Percentiles rank a stretch among this genome's conserved stretches.
Conservation (phyloP, 805 yeast species). For the Saccharomyces paradoxus region DNA sequence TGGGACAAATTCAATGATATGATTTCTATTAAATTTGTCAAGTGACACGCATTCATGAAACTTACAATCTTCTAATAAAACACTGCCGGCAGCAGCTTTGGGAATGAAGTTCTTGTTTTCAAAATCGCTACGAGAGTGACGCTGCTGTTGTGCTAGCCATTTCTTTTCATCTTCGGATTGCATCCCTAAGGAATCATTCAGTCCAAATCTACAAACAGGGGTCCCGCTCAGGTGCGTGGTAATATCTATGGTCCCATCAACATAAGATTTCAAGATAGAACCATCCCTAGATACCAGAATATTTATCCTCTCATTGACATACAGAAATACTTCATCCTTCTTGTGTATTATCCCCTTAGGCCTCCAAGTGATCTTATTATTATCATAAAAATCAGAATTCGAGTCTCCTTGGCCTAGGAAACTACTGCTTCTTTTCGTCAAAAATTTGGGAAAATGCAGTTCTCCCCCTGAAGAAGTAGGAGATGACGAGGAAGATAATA, state of each 20-base stretch:
- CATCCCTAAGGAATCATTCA: slow-evolving; percentile 44
- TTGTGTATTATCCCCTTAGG: slow-evolving; percentile 62
- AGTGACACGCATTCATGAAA: slow-evolving; percentile 83
- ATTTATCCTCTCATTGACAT: slow-evolving; percentile 67
- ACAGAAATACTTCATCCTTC: slow-evolving; percentile 70
- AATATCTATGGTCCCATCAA: slow-evolving; percentile 68
- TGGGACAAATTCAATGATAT: slow-evolving; percentile 65
- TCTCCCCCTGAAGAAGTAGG: neutral
- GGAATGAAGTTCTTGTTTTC: slow-evolving; percentile 26
- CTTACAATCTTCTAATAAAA: slow-evolving; percentile 64
- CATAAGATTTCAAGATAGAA: slow-evolving; percentile 55
- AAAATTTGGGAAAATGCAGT: slow-evolving; percentile 12
- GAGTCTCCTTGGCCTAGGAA: slow-evolving; percentile 12
- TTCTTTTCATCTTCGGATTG: slow-evolving; percentile 4
- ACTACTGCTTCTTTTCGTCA: slow-evolving; percentile 11
- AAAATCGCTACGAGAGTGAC: slow-evolving; percentile 13
- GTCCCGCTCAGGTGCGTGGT: slow-evolving; percentile 69
- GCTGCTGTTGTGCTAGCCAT: slow-evolving; percentile 8
- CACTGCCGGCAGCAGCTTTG: slow-evolving; percentile 41
- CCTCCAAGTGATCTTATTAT: slow-evolving; percentile 50
- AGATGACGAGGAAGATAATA: slow-evolving; percentile 1
- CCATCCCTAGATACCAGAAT: slow-evolving; percentile 61
- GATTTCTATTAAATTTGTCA: slow-evolving; percentile 54
- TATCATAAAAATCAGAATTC: slow-evolving; percentile 26
- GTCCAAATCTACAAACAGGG: slow-evolving; percentile 77